Evolutionary conservation across 495 filamentous ascomycete genomes (phyloP), one percentile per base, ranked within the genome.

Genomic region (Penicillium tannophilum): DNA sequence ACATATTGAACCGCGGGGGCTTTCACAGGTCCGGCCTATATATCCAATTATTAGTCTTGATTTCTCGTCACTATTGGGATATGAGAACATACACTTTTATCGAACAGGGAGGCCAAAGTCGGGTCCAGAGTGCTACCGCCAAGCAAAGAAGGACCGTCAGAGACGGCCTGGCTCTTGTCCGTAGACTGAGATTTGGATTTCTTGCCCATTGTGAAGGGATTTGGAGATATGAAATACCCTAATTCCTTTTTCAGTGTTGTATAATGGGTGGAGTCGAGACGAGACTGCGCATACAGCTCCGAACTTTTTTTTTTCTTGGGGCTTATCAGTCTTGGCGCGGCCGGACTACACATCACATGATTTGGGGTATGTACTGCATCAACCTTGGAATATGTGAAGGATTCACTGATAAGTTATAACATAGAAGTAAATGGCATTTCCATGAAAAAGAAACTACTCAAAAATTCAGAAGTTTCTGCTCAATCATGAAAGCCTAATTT

Each of bases 91-190:
- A 94, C 92, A 77, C 90, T 93, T 28, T 83, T 79, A 30, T 88
- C 81, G 73, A 97, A 97, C 26, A 97, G 81, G 49, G 89, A 88
- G 60, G 89, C 86, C 62, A 97, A 67, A 53, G 80, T 74, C 60
- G 90, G 88, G 76, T 97, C 90, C 62, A 95, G 79, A 60, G 82
- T 68, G 24, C 68, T 71, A 54, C 66, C 68, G 26, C 67, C 66
- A 17, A 80, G 61, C 50, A 81, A 70, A 28, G 77, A 67, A 57
- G 75, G 55, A 45, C 62, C 61, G 24, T 44, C 65, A 42, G 52
- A 54, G 52, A 52, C 56, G 20, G 63, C 42, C 59, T 63, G 53
- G 58, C 64, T 36, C 39, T 66, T 63, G 48, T 30, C 61, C 47
- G 64, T 65, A 28, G 70, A 67, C 30, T 72, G 64, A 2, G 70